Evolutionary conservation across 2,329 filamentous ascomycete genomes (phyloP), one percentile per base, ranked within the genome.

Genomic region (Neoascochyta sp.): DNA sequence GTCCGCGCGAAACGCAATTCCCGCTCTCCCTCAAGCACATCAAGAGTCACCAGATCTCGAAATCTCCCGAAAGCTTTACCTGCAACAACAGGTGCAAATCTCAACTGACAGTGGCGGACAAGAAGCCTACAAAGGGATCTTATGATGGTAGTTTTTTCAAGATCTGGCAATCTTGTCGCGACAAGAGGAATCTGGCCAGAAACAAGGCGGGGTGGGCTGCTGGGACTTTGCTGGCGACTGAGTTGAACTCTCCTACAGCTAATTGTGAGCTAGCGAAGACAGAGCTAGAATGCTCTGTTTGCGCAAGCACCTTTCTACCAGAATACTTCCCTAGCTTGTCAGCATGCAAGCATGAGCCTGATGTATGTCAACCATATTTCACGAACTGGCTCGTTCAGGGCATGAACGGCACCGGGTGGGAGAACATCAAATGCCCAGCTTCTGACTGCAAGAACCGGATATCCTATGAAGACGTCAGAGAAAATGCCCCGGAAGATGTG

Each of bases 401-500:
- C 7, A 15, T 36, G 2, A 29, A 32, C 6, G 15, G 1, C 9
- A 34, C 24, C 7, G 1, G 3, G 7, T 18, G 22, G 30, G 19
- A 19, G 2, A 9, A 7, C 3, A 22, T 32, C 1, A n/a, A 8
- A 2, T 41, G 37, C 17, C 34, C 37, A 1, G 33, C 30, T 1
- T 16, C 10, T 7, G 21, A 16, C 9, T 41, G 34, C 14, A 29
- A 1, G 4, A 16, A 19, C 3, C 1, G 1, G 2, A 15, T 41
- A 15, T 32, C 38, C 1, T 25, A 38, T 9, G 18, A 17, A 3
- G 34, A 32, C 7, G 27, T 41, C 9, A 28, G 21, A 3, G 23
- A 16, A 1, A 7, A 27, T 10, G 20, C 30, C 16, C 12, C 27
- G 2, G 16, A 10, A 9, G 29, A 32, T 2, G 19, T 24, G 1